Evolutionary conservation across 2,329 filamentous ascomycete species (phyloP).

Genomic region (Ophiostoma angusticollis): DNA sequence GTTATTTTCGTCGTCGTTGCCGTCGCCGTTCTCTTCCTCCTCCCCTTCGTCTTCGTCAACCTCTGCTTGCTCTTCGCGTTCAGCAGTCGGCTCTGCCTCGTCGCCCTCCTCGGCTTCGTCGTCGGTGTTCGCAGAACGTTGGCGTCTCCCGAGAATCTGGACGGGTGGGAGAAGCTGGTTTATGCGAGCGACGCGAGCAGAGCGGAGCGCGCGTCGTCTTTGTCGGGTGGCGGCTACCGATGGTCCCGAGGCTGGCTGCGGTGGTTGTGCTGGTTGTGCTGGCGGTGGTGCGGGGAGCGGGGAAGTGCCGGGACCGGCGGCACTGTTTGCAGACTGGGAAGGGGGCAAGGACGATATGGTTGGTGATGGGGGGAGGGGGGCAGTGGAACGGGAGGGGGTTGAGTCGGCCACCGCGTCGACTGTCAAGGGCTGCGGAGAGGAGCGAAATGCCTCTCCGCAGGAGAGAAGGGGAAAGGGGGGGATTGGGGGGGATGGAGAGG

Average conservation of each 20-base stretch:
- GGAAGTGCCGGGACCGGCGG: too few species aligned
- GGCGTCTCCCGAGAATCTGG: conserved; percentile 43
- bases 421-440: conserved; percentile 9
- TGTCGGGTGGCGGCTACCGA: neutral
- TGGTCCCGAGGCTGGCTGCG: neutral
- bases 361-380: conserved; percentile 11
- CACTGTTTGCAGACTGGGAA: too few species aligned
- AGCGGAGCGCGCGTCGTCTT: neutral
- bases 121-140: conserved; percentile 26
- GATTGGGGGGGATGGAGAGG: neutral
- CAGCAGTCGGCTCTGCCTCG: neutral
- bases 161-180: conserved; percentile 7
- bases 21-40: neutral
- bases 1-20: neutral
- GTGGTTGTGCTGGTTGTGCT: neutral
- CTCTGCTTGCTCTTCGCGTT: neutral
- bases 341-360: neutral
- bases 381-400: conserved; percentile 10
- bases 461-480: neutral
- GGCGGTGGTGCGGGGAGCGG: neutral
- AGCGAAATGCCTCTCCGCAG: conserved; percentile 14
- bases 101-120: conserved; percentile 1
- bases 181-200: neutral
- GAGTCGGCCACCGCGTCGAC: conserved; percentile 14
- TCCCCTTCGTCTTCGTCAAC: neutral